Evolutionary conservation across 768 basidiomycete genomes (phyloP).

Genomic region (Tricholoma sp.): DNA sequence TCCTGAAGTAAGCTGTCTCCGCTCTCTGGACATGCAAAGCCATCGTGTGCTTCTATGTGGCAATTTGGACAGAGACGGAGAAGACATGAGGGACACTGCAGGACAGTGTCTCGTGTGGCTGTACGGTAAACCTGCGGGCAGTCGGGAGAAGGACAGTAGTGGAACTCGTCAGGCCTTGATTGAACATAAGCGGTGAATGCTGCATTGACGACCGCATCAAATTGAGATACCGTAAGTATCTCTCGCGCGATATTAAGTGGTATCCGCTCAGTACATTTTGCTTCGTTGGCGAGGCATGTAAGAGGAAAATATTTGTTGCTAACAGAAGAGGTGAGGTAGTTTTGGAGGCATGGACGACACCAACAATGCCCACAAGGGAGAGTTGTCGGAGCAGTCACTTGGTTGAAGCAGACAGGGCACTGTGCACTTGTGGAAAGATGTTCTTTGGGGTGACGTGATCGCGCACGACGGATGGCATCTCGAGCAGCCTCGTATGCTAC

Average conservation of each 20-base stretch:
- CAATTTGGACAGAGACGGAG: conserved; percentile 66
- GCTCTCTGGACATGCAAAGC: conserved; percentile 57
- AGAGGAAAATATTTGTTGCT: conserved; percentile 63
- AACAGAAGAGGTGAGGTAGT: conserved; percentile 54
- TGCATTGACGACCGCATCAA: conserved; percentile 50
- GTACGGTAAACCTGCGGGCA: conserved; percentile 70
- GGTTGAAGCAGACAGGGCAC: conserved; percentile 72
- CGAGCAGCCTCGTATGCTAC: conserved; percentile 37
- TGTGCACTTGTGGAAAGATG: conserved; percentile 15
- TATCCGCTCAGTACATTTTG: conserved; percentile 51
- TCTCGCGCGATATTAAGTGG: conserved; percentile 46
- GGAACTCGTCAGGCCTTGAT: conserved; percentile 54
- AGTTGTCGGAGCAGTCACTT: conserved; percentile 43
- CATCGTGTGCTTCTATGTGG: conserved; percentile 54
- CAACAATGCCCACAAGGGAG: conserved; percentile 64
- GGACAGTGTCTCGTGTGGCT: conserved; percentile 39
- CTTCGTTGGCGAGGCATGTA: conserved; percentile 64
- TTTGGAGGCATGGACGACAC: conserved; percentile 58
- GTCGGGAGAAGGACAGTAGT: conserved; percentile 76
- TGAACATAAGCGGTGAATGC: conserved; percentile 62
- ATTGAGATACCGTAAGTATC: conserved; percentile 46
- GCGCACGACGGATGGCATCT: conserved; percentile 32
- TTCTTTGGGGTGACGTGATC: conserved; percentile 17
- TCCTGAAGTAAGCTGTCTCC: conserved; percentile 54
- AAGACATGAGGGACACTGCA: conserved; percentile 72